Evolutionary conservation across 2,329 filamentous ascomycete genomes (phyloP).

Genomic region (Alternaria sp.): DNA sequence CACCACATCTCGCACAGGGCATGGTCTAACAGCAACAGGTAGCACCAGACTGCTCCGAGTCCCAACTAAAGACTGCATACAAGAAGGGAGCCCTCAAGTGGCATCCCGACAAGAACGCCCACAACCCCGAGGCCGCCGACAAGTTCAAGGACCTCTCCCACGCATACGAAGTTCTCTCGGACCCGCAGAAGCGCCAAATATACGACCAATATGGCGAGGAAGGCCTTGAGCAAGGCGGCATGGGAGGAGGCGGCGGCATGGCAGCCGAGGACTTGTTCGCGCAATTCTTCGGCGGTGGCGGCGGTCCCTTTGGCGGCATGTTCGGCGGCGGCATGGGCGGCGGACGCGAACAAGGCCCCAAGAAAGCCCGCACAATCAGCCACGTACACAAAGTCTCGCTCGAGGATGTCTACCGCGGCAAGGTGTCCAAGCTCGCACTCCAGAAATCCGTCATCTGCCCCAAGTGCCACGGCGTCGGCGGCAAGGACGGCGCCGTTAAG

Average conservation of each 20-base stretch:
- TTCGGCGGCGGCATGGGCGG: slow-evolving; percentile 65
- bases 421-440: slow-evolving; percentile 94
- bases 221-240: slow-evolving; percentile 83
- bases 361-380: slow-evolving; percentile 94
- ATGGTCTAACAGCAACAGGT: slow-evolving; percentile 63
- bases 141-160: slow-evolving; percentile 99
- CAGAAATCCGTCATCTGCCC: slow-evolving; percentile 98
- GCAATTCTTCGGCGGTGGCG: slow-evolving; percentile 87
- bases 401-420: slow-evolving; percentile 97
- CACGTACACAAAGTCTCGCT: slow-evolving; percentile 98
- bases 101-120: slow-evolving; percentile 93
- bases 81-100: slow-evolving; percentile 83
- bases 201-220: slow-evolving; percentile 98
- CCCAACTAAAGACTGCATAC: slow-evolving; percentile 91
- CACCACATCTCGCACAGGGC: background rate
- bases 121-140: slow-evolving; percentile 90
- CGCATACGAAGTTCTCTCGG: slow-evolving; percentile 94
- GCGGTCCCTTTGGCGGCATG: slow-evolving; percentile 72
- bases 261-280: slow-evolving; percentile 95
- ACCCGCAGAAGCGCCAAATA: slow-evolving; percentile 86
- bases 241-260: slow-evolving; percentile 79
- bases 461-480: slow-evolving; percentile 91
- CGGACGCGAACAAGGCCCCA: slow-evolving; percentile 81
- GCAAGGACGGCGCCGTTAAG: slow-evolving; percentile 97
- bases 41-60: slow-evolving; percentile 78